phyloP scores from a whole-genome alignment of 495 filamentous ascomycete species.

The Pyrenopolyporus hunteri region DNA sequence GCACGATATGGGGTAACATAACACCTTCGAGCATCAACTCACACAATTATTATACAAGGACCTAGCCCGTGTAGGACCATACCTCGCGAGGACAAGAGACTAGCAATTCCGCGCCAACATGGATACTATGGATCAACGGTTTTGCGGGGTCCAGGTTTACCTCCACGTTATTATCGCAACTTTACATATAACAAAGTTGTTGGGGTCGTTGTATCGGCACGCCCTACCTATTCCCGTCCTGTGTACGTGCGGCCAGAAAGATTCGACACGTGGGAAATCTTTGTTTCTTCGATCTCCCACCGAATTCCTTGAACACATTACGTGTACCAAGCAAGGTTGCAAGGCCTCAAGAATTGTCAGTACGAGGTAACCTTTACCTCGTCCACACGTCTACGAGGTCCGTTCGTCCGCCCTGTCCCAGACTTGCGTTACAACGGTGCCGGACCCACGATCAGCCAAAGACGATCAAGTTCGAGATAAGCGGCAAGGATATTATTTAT shows the following conservation, averaged over 20 bases:
- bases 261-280: slow-evolving; percentile 24
- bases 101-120: background rate
- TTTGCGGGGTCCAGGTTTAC: background rate
- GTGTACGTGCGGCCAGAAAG: background rate
- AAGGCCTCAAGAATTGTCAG: too few species aligned
- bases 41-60: background rate
- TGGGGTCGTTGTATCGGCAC: background rate
- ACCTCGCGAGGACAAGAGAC: background rate
- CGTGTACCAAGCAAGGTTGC: background rate
- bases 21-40: background rate
- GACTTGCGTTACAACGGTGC: slow-evolving; percentile 16
- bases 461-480: slow-evolving; percentile 33
- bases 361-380: too few species aligned
- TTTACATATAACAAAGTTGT: background rate
- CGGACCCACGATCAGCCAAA: slow-evolving; percentile 25
- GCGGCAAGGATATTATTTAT: slow-evolving; percentile 26
- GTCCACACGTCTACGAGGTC: background rate
- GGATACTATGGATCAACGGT: background rate
- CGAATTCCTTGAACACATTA: background rate
- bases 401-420: slow-evolving; percentile 26
- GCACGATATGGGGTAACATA: too few species aligned
- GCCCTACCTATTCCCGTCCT: background rate
- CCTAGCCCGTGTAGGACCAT: background rate
- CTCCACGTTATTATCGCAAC: background rate
- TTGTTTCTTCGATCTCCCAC: slow-evolving; percentile 7